Evolutionary conservation across 192 early-diverging fungal genomes (phyloP), one percentile per base, ranked within the genome.

Genomic region (Umbelopsis sp.): DNA sequence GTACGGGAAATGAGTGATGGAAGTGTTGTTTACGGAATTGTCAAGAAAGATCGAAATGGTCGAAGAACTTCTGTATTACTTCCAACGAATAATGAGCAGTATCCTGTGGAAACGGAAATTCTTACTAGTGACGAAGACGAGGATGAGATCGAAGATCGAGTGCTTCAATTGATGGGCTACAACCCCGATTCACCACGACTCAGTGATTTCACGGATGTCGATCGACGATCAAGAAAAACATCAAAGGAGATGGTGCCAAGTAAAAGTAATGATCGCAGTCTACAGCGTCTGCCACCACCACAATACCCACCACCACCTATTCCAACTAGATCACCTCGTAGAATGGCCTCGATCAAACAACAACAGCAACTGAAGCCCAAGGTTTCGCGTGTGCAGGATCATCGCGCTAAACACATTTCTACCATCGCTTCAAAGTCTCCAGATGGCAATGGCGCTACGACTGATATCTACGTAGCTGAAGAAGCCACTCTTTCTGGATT

Each of bases 1-100:
- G 49, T 79, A 21, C 77, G 77, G 20, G 77, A 79, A 68, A 73
- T 74, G 69, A 79, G 77, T 36, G 77, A 79, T 29, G 77, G 77
- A 16, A 59, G 72, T 12, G 70, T 79, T 29, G 53, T 71, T n/a
- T 79, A 73, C 68, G 77, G 77, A 16, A 54, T 78, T 44, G 77
- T 78, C 16, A 69, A 73, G 29, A 73, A 70, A 4, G 24, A 73
- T 43, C 71, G 72, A 3, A 70, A 78, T 38, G 31, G 77, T 24
- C 69, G 69, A 62, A 69, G 77, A 38, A 74, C 69, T 31, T 73
- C 65, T 32, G 24, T 68, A 2, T 17, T 51, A 43, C 68, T 70
- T 11, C 68, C 73, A 5, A 65, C 41, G n/a, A 52, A 44, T 34
- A 14, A n/a, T 10, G 47, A 41, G 16, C 45, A 66, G 10, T 9